phyloP scores from a whole-genome alignment of 345 rosid species.

The Citrus australasica region DNA sequence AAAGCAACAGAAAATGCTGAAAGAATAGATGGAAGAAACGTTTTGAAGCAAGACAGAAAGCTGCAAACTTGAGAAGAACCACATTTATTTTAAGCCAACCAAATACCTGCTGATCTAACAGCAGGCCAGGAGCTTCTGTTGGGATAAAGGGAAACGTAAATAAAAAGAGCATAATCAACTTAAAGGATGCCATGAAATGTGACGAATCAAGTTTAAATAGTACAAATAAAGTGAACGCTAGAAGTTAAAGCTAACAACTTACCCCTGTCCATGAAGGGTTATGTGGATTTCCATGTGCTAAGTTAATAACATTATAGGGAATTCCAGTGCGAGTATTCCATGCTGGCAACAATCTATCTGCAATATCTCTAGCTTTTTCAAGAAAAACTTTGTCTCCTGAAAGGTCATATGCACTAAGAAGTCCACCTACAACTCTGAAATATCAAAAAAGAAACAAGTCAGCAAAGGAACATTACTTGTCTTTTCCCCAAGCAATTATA shows the following conservation, averaged over 20 bases:
- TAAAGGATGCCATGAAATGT: neutral
- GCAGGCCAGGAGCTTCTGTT: neutral
- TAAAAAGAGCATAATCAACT: neutral
- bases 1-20: neutral
- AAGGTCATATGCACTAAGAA: constrained; percentile 95
- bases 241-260: constrained; percentile 29
- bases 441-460: constrained; percentile 13
- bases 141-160: neutral
- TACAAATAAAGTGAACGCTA: neutral
- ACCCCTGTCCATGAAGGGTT: constrained; percentile 96
- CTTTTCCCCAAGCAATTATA: neutral
- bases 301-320: constrained; percentile 84
- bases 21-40: neutral
- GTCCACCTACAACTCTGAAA: constrained; percentile 94
- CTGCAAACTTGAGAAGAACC: neutral
- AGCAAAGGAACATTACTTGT: neutral
- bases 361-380: constrained; percentile 92
- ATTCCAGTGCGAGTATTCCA: constrained; percentile 86
- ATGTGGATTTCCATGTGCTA: constrained; percentile 72
- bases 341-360: constrained; percentile 94
- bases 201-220: neutral
- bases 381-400: constrained; percentile 86
- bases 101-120: neutral
- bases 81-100: neutral
- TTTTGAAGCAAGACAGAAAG: neutral